A percentile compares a stretch with the other conserved stretches of the same genome.
Evolutionary conservation across 1,139 yeast species (phyloP).

Genomic region (Candida sojae): DNA sequence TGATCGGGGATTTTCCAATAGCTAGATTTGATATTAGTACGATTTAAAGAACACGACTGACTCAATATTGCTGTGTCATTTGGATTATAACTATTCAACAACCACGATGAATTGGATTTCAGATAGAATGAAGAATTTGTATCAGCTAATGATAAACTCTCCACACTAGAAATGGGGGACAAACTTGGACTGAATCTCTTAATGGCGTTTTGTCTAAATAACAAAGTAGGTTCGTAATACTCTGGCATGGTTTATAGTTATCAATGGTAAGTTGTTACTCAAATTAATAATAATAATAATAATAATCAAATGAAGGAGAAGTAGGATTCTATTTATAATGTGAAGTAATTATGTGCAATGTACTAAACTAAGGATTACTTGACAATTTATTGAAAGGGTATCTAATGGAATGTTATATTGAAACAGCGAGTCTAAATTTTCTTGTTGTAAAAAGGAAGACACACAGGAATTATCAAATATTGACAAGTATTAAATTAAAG

Average conservation of each 20-base stretch:
- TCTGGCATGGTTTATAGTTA: slow-evolving; percentile 24
- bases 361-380: neutral
- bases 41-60: slow-evolving; percentile 44
- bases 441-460: neutral
- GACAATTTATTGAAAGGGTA: neutral
- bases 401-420: neutral
- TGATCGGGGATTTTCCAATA: slow-evolving; percentile 76
- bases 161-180: slow-evolving; percentile 32
- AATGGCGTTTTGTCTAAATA: slow-evolving; percentile 50
- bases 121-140: neutral
- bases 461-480: too few relatives aligned
- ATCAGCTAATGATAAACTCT: slow-evolving; percentile 15
- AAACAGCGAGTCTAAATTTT: neutral
- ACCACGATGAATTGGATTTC: slow-evolving; percentile 21
- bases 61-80: slow-evolving; percentile 35
- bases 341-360: neutral
- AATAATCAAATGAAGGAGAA: neutral
- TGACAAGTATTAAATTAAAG: neutral
- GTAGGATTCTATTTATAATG: neutral
- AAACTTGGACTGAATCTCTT: slow-evolving; percentile 28
- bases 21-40: slow-evolving; percentile 52
- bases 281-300: too few relatives aligned
- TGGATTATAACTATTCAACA: slow-evolving; percentile 24
- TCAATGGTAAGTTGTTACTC: neutral
- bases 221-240: slow-evolving; percentile 45